A percentile compares a stretch with the other conserved stretches of the same genome.
Conservation (phyloP, 331 rosid genomes). For the Telfairia occidentalis region DNA sequence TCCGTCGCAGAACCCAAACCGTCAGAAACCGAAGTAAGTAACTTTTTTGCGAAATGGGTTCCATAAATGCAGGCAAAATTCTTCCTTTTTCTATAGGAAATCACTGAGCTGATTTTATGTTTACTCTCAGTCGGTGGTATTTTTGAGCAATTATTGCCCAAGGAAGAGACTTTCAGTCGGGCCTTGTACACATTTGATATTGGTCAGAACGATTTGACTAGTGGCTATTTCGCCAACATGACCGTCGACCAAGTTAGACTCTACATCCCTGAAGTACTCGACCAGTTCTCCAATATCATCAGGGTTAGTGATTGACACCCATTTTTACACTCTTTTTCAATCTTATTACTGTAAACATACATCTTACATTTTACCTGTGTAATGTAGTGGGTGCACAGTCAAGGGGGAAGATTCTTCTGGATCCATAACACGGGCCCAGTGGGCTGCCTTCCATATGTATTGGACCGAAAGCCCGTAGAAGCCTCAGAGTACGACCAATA, state of each 20-base stretch:
- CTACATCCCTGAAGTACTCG: slow-evolving; percentile 25
- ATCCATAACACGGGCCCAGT: slow-evolving; percentile 47
- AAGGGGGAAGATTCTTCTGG: slow-evolving; percentile 48
- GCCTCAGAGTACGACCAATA: slow-evolving; percentile 18
- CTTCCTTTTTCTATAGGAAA: background rate
- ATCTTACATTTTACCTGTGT: background rate
- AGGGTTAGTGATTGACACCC: slow-evolving; percentile 13
- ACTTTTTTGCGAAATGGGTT: background rate
- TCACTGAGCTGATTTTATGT: too few relatives aligned
- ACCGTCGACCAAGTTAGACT: slow-evolving; percentile 25
- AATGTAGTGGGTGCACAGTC: slow-evolving; percentile 20
- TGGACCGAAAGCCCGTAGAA: slow-evolving; percentile 25
- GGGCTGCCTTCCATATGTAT: slow-evolving; percentile 38
- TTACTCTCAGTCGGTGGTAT: slow-evolving; percentile 16
- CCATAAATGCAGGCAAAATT: background rate
- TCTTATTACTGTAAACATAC: background rate
- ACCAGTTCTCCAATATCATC: slow-evolving; percentile 19
- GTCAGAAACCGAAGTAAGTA: slow-evolving; percentile 16
- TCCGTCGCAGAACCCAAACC: slow-evolving; percentile 23
- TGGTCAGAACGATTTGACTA: slow-evolving; percentile 39
- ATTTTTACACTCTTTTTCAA: background rate
- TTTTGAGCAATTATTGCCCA: slow-evolving; percentile 28
- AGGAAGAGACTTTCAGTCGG: slow-evolving; percentile 14
- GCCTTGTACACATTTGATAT: slow-evolving; percentile 39
- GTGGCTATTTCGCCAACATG: slow-evolving; percentile 36